Base-by-base conservation (phyloP, 768 basidiomycete species). In the Mycena rebaudengoi region DNA sequence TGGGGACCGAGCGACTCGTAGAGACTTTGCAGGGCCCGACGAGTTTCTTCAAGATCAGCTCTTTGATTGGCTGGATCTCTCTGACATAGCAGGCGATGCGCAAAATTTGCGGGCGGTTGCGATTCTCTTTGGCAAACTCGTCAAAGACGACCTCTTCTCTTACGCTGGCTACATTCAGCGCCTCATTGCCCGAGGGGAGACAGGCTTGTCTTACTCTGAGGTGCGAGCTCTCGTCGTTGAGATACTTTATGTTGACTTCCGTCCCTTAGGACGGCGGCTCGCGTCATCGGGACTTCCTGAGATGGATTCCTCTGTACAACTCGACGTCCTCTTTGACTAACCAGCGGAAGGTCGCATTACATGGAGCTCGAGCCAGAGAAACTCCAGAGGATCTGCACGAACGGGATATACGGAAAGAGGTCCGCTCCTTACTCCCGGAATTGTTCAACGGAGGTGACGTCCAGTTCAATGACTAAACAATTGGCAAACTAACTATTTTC, bases 61-160 rank as follows among this genome's bases (percentile, higher is more conserved):
- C 11, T 94, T 95, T 68, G 87, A 91, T 51, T 95, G 94, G 94
- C 76, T 95, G 26, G 91, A 95, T 70, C 79, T 80, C 1, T 89
- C 84, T 11, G 85, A 87, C 7, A 83, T 86, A 18, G 89, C 89
- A 4, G 84, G 80, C 1, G 86, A 92, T 29, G 58, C 73, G 14
- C 76, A 75, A 7, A 91, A 88, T 68, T 77, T 91, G 4, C 78
- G 82, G 29, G 75, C 85, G n/a, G 83, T 93, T 26, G 83, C 91
- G 11, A 76, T 89, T 16, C 76, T 95, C 7, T 92, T 88, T 56
- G 92, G 88, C 4, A 88, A 91, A 71, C 82, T 95, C 2, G 85
- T 91, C 13, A 87, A 88, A 71, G 76, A 79, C n/a, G 86, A 84
- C 14, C 71, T 93, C 20, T 94, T 94, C 73, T 90, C 89, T 8